These are phyloP conservation scores for Paramecium bursaria DNA, from an alignment of 73 alveolate genomes.

Conservation along the genomic window DNA sequence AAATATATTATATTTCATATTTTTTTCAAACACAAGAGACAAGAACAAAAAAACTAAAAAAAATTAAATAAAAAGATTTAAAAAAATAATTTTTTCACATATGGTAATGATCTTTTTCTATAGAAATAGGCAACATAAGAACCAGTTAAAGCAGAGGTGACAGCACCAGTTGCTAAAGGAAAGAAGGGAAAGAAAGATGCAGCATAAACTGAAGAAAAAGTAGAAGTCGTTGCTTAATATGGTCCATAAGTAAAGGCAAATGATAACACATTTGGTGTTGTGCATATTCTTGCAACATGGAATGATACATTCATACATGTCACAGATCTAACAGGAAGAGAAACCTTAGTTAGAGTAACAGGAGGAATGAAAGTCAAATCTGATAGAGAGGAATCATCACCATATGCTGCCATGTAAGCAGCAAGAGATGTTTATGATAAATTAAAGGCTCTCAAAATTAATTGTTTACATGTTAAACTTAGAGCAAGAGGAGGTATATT, in stretches of 20 bases:
- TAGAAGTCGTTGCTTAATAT: conserved; percentile 34
- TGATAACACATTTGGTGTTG: conserved; percentile 90
- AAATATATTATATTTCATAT: conserved; percentile 32
- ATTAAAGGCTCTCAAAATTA: conserved; percentile 89
- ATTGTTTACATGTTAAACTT: conserved; percentile 97
- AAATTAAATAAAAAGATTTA: conserved; percentile 61
- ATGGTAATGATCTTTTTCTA: conserved; percentile 49
- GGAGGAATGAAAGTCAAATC: conserved; percentile 99
- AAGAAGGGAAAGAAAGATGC: conserved; percentile 40
- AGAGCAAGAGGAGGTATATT: conserved; percentile 98
- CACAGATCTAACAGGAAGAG: conserved; percentile 99
- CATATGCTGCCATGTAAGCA: conserved; percentile 99
- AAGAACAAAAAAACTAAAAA: no score
- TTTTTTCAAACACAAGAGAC: no score
- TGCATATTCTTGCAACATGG: conserved; percentile 98
- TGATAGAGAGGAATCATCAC: conserved; percentile 99
- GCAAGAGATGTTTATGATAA: conserved; percentile 97
- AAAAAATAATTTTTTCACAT: conserved; percentile 28
- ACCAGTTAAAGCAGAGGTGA: not conserved
- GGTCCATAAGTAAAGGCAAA: conserved; percentile 74
- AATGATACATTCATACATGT: conserved; percentile 99
- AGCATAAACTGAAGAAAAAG: conserved; percentile 21
- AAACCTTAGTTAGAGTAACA: conserved; percentile 97
- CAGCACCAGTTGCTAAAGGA: conserved; percentile 1
- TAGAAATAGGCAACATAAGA: conserved; percentile 13